Evolutionary conservation across 176 grass and related monocot species (phyloP), one percentile per base, ranked within the genome.

Genomic region (Tillandsia fasciculata): DNA sequence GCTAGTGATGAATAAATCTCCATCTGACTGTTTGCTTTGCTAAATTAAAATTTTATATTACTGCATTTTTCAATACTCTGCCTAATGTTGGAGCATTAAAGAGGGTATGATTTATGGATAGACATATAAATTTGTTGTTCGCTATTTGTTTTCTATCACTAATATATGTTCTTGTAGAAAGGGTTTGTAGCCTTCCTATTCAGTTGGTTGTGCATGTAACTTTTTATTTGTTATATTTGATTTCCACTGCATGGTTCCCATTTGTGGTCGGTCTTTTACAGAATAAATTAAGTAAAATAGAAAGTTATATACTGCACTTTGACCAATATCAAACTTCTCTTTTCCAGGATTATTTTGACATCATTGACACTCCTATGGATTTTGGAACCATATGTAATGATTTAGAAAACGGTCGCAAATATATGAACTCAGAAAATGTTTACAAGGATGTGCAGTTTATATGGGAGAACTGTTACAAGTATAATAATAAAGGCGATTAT

Each of bases 311-410:
- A 6, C 33, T 7, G 33, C 7, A 42, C 33, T 42, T 50, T 50
- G 52, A 69, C 9, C 52, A 50, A 75, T 6, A 54, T 59, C 53
- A 53, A 14, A 52, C 63, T 59, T 12, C 22, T 69, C 27, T 23
- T 70, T 64, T 74, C 24, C 80, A 99, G 94, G 94, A 99, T 73
- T 99, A 99, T 86, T 85, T 93, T 84, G 89, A 99, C 79, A 71
- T 99, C 54, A 99, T 99, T 18, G 84, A 99, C 65, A 99, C 80
- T 77, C 94, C 94, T 74, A 99, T 93, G 90, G 94, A 99, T 90
- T 99, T 99, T 83, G 79, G 94, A 67, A 99, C 94, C 20, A 88
- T 99, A 88, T 87, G 84, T 58, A 64, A 93, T 74, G 74, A 90
- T 65, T 78, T 99, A 74, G 90, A 93, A 82, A 68, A 13, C 50